Evolutionary conservation across 2,329 filamentous ascomycete species (phyloP).

Genomic region (Hypoxylon sp.): DNA sequence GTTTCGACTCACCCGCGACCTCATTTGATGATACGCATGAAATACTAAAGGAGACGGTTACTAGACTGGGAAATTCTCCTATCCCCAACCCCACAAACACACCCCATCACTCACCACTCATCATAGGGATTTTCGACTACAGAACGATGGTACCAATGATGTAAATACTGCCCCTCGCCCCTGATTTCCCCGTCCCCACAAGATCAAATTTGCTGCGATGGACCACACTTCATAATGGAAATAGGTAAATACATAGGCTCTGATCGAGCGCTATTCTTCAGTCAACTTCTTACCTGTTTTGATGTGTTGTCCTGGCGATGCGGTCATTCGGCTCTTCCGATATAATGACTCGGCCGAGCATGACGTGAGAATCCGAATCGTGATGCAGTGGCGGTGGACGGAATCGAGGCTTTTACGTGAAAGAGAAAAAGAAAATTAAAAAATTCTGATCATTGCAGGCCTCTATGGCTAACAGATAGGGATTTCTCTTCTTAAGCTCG

Average conservation of each 20-base stretch:
- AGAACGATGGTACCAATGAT: slow-evolving; percentile 24
- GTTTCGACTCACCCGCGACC: slow-evolving; percentile 10
- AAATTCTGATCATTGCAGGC: not conserved
- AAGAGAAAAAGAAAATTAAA: not conserved
- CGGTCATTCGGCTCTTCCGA: not conserved
- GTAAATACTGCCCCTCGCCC: slow-evolving; percentile 22
- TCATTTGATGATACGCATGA: slow-evolving; percentile 36
- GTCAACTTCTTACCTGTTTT: not conserved
- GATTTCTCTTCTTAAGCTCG: not conserved
- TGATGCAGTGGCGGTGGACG: not conserved
- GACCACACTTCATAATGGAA: slow-evolving; percentile 35
- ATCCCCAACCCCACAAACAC: not conserved
- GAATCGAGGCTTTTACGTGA: not conserved
- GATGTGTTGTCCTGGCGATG: not conserved
- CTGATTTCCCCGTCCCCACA: not conserved
- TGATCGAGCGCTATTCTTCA: slow-evolving; percentile 36
- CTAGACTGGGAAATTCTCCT: slow-evolving; percentile 33
- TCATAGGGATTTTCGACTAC: slow-evolving; percentile 26
- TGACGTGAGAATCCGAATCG: not conserved
- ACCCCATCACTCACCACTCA: not conserved
- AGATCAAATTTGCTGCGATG: slow-evolving; percentile 18
- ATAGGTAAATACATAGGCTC: slow-evolving; percentile 45
- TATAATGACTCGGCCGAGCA: not conserved
- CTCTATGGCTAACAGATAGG: not conserved
- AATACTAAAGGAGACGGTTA: slow-evolving; percentile 26